Evolutionary conservation across 768 basidiomycete genomes (phyloP).

Genomic region (Megacollybia marginata): DNA sequence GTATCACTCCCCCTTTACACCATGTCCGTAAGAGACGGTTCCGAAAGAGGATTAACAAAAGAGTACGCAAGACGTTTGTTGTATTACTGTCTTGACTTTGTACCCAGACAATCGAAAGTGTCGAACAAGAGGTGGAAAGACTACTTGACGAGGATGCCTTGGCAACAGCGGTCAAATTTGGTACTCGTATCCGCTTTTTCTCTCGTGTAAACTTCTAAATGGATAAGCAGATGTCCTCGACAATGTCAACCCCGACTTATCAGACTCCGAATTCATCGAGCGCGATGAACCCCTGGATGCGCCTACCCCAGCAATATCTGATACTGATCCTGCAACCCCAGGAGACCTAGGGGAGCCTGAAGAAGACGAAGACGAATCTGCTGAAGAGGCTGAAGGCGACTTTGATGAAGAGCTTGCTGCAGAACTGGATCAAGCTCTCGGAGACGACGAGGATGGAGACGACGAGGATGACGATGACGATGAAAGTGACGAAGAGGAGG

Average conservation of each 20-base stretch:
- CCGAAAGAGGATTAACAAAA: conserved; percentile 78
- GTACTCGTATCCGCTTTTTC: conserved; percentile 27
- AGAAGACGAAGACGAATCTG: conserved; percentile 46
- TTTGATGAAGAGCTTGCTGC: conserved; percentile 87
- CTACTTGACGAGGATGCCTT: conserved; percentile 73
- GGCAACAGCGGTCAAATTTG: conserved; percentile 72
- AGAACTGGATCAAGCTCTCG: conserved; percentile 81
- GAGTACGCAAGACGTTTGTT: conserved; percentile 38
- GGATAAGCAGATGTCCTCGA: conserved; percentile 66
- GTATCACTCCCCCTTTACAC: conserved; percentile 87
- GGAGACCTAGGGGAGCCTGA: conserved; percentile 52
- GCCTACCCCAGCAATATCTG: conserved; percentile 54
- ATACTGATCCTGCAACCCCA: conserved; percentile 53
- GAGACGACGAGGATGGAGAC: conserved; percentile 46
- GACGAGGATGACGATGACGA: conserved; percentile 62
- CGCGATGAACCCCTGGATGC: conserved; percentile 58
- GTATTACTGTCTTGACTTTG: not conserved
- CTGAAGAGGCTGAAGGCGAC: conserved; percentile 65
- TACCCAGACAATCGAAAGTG: conserved; percentile 82
- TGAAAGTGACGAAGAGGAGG: conserved; percentile 63
- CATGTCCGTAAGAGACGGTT: conserved; percentile 89
- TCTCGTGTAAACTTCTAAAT: not conserved
- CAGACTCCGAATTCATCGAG: conserved; percentile 83
- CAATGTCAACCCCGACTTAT: conserved; percentile 85
- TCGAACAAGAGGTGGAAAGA: conserved; percentile 89